These are phyloP conservation scores for Penicillium sp. DNA, from an alignment of 2,329 filamentous ascomycete genomes.

Conservation along the genomic window DNA sequence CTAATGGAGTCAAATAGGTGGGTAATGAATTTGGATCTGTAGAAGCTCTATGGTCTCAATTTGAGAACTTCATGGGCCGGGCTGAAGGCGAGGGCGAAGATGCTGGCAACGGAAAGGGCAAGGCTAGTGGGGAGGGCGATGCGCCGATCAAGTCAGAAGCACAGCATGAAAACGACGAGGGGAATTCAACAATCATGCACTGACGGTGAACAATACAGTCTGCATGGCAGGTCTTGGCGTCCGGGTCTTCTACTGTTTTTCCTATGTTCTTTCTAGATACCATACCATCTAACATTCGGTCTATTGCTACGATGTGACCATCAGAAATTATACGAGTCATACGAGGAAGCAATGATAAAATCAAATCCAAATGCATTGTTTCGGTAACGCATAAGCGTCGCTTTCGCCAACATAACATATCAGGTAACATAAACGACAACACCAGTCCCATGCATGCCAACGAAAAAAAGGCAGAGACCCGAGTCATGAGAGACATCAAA, in stretches of 20 bases:
- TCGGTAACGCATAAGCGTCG: constrained; percentile 22
- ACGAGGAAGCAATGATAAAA: constrained; percentile 7
- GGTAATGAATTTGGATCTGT: constrained; percentile 98
- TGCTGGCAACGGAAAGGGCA: constrained; percentile 28
- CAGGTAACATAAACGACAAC: constrained; percentile 32
- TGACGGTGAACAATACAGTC: constrained; percentile 4
- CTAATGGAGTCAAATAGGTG: constrained; percentile 54
- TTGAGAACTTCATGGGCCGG: constrained; percentile 92
- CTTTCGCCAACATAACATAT: constrained; percentile 33
- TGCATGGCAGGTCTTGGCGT: constrained; percentile 6
- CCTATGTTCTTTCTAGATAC: constrained; percentile 11
- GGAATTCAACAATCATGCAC: constrained; percentile 12
- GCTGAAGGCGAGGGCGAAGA: constrained; percentile 48
- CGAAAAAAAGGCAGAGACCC: constrained; percentile 29
- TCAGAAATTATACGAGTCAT: not conserved
- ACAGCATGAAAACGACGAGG: constrained; percentile 16
- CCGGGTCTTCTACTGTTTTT: constrained; percentile 1
- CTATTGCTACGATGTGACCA: not conserved
- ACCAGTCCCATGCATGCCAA: constrained; percentile 42
- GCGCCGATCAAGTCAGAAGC: constrained; percentile 20
- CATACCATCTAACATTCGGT: constrained; percentile 3
- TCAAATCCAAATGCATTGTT: constrained; percentile 22
- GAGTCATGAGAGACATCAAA: constrained; percentile 34
- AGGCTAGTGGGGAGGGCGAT: constrained; percentile 28
- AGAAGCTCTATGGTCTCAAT: constrained; percentile 94